Percentiles rank a stretch among this genome's conserved stretches.
phyloP scores from a whole-genome alignment of 73 alveolate species.

The Breviolum minutum region DNA sequence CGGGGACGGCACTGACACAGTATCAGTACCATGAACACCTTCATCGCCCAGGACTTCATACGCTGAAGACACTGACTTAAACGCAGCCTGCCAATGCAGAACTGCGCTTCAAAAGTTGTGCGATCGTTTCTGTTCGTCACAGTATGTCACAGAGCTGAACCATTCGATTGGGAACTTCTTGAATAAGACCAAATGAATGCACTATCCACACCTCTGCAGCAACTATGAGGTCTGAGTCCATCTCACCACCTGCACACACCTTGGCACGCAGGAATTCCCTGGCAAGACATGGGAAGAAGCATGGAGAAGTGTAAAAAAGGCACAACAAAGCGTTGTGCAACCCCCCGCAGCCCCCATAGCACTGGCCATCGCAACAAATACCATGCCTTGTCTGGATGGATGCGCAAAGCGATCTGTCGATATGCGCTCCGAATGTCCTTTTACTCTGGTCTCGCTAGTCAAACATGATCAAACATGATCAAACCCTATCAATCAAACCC shows the following conservation, averaged over 20 bases:
- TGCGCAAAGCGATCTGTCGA: constrained; percentile 86
- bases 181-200: neutral
- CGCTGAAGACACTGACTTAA: constrained; percentile 64
- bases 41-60: constrained; percentile 92
- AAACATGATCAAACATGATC: too few species aligned
- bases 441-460: too few species aligned
- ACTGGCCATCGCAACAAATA: neutral
- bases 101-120: neutral
- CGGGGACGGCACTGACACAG: neutral
- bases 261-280: neutral
- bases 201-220: constrained; percentile 39
- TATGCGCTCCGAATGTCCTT: constrained; percentile 81
- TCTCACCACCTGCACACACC: constrained; percentile 56
- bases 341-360: neutral
- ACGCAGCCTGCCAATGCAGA: constrained; percentile 50
- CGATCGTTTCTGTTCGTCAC: too few species aligned
- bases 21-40: neutral
- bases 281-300: neutral
- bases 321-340: neutral
- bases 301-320: neutral
- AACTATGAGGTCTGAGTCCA: neutral
- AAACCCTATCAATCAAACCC: neutral
- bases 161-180: neutral
- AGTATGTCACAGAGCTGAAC: too few species aligned
- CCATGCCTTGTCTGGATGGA: constrained; percentile 84